Conservation (phyloP, 1,284 basidiomycete species). For the Thecaphora thlaspeos region DNA sequence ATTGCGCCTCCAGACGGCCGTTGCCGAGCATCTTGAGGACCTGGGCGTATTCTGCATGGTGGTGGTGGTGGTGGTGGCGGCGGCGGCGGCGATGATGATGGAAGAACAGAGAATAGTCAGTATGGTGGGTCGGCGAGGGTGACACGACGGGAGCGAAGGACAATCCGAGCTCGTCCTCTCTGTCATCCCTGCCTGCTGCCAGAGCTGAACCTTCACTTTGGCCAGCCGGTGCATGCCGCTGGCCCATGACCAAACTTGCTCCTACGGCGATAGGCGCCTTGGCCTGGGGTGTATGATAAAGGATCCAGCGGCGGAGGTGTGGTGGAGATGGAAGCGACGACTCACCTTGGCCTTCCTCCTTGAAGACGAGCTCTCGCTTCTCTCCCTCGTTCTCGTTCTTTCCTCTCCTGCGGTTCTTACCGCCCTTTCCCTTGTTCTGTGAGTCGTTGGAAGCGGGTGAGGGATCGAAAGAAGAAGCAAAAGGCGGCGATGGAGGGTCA, state of each 20-base stretch:
- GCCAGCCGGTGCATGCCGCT: too few species aligned
- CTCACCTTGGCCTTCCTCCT: slow-evolving; percentile 88
- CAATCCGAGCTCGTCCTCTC: background rate
- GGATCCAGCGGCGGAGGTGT: too few species aligned
- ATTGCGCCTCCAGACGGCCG: slow-evolving; percentile 91
- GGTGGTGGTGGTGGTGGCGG: too few species aligned
- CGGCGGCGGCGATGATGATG: too few species aligned
- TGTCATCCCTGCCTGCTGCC: too few species aligned
- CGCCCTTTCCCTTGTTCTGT: slow-evolving; percentile 70
- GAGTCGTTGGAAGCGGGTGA: background rate
- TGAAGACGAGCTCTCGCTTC: slow-evolving; percentile 98
- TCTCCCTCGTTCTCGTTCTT: slow-evolving; percentile 99
- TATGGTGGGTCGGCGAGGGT: too few species aligned
- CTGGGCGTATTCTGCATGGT: slow-evolving; percentile 91
- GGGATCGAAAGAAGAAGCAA: background rate
- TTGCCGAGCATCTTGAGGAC: slow-evolving; percentile 99
- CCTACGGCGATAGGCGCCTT: too few species aligned
- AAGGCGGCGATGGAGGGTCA: too few species aligned
- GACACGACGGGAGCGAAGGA: background rate
- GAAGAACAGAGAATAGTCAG: background rate
- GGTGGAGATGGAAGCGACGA: too few species aligned
- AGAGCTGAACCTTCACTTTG: too few species aligned
- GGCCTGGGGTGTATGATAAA: too few species aligned
- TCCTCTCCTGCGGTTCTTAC: slow-evolving; percentile 98
- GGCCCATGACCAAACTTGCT: too few species aligned